phyloP scores from a whole-genome alignment of 169 alveolate species.

The Pseudocohnilembus persalinus region DNA sequence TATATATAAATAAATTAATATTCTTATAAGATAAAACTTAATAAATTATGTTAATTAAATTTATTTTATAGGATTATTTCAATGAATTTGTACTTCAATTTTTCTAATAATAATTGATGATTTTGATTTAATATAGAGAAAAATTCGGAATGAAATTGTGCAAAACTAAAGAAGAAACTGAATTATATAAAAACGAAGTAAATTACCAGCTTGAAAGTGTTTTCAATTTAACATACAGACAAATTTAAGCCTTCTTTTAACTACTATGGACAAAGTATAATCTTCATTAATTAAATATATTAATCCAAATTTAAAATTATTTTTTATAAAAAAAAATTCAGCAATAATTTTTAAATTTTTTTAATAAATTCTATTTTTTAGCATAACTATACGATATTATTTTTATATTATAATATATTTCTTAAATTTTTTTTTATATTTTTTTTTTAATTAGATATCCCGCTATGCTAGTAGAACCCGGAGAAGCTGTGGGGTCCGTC shows the following conservation, averaged over 20 bases:
- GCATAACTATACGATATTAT: too few relatives aligned
- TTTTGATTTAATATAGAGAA: background rate
- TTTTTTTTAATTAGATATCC: conserved; percentile 85
- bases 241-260: background rate
- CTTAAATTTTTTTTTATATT: too few relatives aligned
- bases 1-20: too few relatives aligned
- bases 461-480: conserved; percentile 94
- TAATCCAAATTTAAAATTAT: too few relatives aligned
- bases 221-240: background rate
- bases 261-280: background rate
- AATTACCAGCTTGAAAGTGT: background rate
- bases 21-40: too few relatives aligned
- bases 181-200: background rate
- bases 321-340: too few relatives aligned
- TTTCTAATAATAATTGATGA: too few relatives aligned
- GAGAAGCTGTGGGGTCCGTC: conserved; percentile 99
- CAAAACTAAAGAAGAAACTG: background rate
- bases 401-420: too few relatives aligned
- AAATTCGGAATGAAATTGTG: background rate
- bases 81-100: background rate
- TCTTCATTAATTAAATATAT: too few relatives aligned
- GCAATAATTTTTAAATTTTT: too few relatives aligned
- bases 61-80: background rate
- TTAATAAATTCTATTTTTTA: too few relatives aligned
- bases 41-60: too few relatives aligned